These are phyloP conservation scores for Amaranthus hypochondriacus DNA, from an alignment of 148 eudicot genomes.

Conservation along the genomic window DNA sequence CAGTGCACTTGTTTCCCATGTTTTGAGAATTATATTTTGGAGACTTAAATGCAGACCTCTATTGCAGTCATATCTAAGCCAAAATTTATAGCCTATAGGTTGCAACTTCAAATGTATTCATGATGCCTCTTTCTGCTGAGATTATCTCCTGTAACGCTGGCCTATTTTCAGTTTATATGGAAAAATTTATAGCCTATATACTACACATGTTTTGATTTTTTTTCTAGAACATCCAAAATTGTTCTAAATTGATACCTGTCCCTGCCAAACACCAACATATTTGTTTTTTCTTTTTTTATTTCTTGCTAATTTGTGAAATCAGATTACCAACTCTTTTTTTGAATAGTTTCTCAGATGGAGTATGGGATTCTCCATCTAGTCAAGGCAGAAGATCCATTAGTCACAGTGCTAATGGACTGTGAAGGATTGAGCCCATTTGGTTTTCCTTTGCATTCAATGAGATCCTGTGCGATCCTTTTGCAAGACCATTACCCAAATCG, in stretches of 20 bases:
- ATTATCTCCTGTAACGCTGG: not conserved
- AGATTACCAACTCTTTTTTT: conserved; percentile 17
- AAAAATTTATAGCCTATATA: not conserved
- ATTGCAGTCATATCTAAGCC: not conserved
- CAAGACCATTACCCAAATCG: conserved; percentile 78
- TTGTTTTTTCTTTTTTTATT: not conserved
- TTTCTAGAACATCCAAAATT: not conserved
- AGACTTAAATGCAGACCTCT: not conserved
- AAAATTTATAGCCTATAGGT: not conserved
- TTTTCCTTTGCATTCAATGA: conserved; percentile 58
- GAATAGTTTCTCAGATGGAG: conserved; percentile 67
- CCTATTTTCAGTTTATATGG: not conserved
- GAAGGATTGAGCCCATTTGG: conserved; percentile 60
- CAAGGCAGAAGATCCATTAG: conserved; percentile 38
- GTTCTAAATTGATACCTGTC: not conserved
- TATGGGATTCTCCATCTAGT: conserved; percentile 50
- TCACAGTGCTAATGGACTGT: conserved; percentile 72
- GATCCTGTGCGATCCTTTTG: conserved; percentile 59
- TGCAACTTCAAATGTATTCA: not conserved
- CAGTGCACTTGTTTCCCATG: not conserved
- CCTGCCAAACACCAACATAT: not conserved
- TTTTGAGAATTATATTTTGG: not conserved
- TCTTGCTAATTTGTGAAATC: not conserved
- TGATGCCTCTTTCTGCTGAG: not conserved
- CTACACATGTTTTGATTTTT: not conserved